Conservation (phyloP, 805 yeast species). For the Ogataea methylovora region DNA sequence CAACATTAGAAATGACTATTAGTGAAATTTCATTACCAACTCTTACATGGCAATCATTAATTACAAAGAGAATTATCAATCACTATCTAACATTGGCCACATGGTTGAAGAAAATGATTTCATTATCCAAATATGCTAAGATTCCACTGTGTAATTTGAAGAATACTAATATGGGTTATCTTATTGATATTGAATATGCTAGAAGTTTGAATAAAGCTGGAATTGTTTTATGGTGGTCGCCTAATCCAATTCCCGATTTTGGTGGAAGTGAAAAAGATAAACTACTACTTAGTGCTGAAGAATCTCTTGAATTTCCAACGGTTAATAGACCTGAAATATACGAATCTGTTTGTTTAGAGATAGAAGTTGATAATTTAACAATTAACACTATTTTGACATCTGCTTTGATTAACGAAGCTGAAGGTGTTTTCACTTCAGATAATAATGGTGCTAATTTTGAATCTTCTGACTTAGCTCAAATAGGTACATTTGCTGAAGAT, state of each 20-base stretch:
- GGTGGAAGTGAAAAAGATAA: conserved; percentile 74
- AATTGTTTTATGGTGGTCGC: conserved; percentile 92
- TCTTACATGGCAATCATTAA: conserved; percentile 71
- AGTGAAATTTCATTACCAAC: conserved; percentile 60
- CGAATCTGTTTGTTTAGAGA: conserved; percentile 68
- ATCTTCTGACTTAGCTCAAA: conserved; percentile 7
- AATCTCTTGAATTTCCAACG: conserved; percentile 55
- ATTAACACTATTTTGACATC: conserved; percentile 85
- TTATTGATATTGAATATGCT: conserved; percentile 85
- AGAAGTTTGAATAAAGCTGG: conserved; percentile 58
- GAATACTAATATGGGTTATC: conserved; percentile 65
- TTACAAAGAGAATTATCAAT: conserved; percentile 57
- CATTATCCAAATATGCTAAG: conserved; percentile 63
- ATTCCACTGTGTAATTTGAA: conserved; percentile 84
- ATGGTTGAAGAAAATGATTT: conserved; percentile 61
- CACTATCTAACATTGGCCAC: conserved; percentile 67
- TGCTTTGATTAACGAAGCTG: conserved; percentile 77
- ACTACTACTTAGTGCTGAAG: conserved; percentile 34
- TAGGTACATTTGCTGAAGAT: conserved; percentile 61
- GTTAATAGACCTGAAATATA: conserved; percentile 76
- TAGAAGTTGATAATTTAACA: conserved; percentile 70
- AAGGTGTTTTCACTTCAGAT: conserved; percentile 65
- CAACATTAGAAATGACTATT: conserved; percentile 53
- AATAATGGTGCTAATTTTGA: conserved; percentile 12
- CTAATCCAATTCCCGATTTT: conserved; percentile 68